Percentiles rank a stretch among this genome's conserved stretches.
phyloP scores from a whole-genome alignment of 345 rosid genomes.

The Aquilaria malaccensis region DNA sequence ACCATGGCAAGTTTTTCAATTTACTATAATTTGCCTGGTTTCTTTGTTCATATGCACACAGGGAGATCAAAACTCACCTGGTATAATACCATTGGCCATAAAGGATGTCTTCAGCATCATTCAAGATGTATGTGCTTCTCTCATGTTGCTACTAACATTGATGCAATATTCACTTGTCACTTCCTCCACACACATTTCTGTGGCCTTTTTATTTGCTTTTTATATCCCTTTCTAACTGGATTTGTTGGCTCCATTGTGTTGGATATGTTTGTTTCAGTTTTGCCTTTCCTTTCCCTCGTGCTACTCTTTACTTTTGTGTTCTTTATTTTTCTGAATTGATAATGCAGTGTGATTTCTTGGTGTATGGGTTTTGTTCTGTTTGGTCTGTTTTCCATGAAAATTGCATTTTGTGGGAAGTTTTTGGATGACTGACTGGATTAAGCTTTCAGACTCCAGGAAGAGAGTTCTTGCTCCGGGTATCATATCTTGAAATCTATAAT shows the following conservation, averaged over 20 bases:
- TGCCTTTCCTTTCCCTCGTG: too few relatives aligned
- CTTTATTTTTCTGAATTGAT: background rate
- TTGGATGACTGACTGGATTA: slow-evolving; percentile 18
- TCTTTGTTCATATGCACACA: slow-evolving; percentile 29
- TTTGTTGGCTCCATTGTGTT: background rate
- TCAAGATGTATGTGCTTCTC: slow-evolving; percentile 74
- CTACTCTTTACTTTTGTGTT: too few relatives aligned
- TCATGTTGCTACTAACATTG: too few relatives aligned
- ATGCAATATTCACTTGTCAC: background rate
- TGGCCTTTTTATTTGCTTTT: background rate
- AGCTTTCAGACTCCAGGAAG: slow-evolving; percentile 92
- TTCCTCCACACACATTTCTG: slow-evolving; percentile 2
- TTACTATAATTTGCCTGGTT: background rate
- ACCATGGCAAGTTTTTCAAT: too few relatives aligned
- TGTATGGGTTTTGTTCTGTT: background rate
- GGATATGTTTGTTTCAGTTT: background rate
- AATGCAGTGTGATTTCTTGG: too few relatives aligned
- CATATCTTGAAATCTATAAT: slow-evolving; percentile 97
- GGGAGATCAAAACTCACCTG: slow-evolving; percentile 98
- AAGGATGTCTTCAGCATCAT: slow-evolving; percentile 97
- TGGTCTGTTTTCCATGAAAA: background rate
- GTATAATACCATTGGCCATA: slow-evolving; percentile 95
- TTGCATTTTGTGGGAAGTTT: slow-evolving; percentile 2
- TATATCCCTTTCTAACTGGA: too few relatives aligned
- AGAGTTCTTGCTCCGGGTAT: slow-evolving; percentile 94